phyloP scores from a whole-genome alignment of 192 early-diverging fungal species.

The Umbelopsis ramanniana region DNA sequence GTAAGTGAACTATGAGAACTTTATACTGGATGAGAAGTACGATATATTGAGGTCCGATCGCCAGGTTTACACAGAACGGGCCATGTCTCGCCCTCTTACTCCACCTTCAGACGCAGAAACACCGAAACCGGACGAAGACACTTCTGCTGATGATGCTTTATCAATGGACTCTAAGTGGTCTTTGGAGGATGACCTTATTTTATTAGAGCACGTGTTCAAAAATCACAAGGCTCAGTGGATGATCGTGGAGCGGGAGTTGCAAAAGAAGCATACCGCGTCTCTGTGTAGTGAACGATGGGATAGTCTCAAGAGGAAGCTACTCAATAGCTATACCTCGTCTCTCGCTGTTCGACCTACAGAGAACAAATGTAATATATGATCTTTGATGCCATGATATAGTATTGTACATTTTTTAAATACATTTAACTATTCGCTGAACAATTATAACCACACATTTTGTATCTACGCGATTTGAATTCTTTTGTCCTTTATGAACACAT shows the following conservation, averaged over 20 bases:
- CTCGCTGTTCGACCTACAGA: neutral
- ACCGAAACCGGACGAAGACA: neutral
- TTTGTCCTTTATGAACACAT: neutral
- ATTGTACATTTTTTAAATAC: slow-evolving; percentile 8
- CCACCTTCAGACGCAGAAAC: slow-evolving; percentile 24
- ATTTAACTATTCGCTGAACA: too few relatives aligned
- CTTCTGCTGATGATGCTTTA: neutral
- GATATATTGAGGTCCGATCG: neutral
- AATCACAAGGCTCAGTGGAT: slow-evolving; percentile 17
- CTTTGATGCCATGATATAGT: slow-evolving; percentile 5
- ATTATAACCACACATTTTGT: too few relatives aligned
- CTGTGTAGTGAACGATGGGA: slow-evolving; percentile 31
- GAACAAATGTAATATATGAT: slow-evolving; percentile 7
- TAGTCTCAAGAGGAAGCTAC: slow-evolving; percentile 26
- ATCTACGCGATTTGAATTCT: too few relatives aligned
- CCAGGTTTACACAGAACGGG: neutral
- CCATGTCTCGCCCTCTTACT: slow-evolving; percentile 20
- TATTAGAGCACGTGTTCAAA: slow-evolving; percentile 16
- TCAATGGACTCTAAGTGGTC: slow-evolving; percentile 6
- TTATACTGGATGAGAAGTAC: neutral
- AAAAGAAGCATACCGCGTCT: slow-evolving; percentile 20
- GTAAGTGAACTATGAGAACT: slow-evolving; percentile 1
- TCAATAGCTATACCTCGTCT: slow-evolving; percentile 4
- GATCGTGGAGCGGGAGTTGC: slow-evolving; percentile 16
- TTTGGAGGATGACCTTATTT: slow-evolving; percentile 19